phyloP scores from a whole-genome alignment of 306 rosid species.

The Dalbergia cultrata region DNA sequence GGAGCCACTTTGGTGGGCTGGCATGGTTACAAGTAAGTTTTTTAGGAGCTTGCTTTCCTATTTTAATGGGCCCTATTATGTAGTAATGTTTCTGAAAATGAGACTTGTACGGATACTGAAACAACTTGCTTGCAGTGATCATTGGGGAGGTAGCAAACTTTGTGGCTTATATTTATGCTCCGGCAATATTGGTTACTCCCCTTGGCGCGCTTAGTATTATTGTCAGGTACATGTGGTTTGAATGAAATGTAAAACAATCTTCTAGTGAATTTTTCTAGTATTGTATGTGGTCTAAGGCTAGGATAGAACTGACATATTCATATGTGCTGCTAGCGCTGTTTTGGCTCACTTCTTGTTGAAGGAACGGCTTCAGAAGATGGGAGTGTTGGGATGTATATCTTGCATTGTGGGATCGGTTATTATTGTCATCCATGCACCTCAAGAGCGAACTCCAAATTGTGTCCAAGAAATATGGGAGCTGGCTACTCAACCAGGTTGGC shows the following conservation, averaged over 20 bases:
- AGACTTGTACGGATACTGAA: conserved; percentile 33
- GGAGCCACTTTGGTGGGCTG: conserved; percentile 99
- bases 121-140: conserved; percentile 70
- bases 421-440: conserved; percentile 96
- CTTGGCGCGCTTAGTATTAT: conserved; percentile 96
- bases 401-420: conserved; percentile 91
- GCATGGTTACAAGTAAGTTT: conserved; percentile 92
- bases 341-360: conserved; percentile 93
- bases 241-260: neutral
- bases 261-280: conserved; percentile 21
- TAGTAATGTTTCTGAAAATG: conserved; percentile 13
- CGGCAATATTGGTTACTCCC: conserved; percentile 95
- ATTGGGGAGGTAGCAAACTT: conserved; percentile 92
- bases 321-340: conserved; percentile 68
- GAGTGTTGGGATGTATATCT: conserved; percentile 84
- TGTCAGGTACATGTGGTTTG: conserved; percentile 70
- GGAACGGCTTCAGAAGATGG: conserved; percentile 84
- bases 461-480: conserved; percentile 86
- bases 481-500: conserved; percentile 88
- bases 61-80: neutral
- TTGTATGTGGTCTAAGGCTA: neutral
- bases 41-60: conserved; percentile 10
- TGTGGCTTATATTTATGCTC: conserved; percentile 93
- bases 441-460: conserved; percentile 76
- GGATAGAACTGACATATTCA: conserved; percentile 36